phyloP scores from a whole-genome alignment of 2,329 filamentous ascomycete genomes.

The Fusarium hainanense region DNA sequence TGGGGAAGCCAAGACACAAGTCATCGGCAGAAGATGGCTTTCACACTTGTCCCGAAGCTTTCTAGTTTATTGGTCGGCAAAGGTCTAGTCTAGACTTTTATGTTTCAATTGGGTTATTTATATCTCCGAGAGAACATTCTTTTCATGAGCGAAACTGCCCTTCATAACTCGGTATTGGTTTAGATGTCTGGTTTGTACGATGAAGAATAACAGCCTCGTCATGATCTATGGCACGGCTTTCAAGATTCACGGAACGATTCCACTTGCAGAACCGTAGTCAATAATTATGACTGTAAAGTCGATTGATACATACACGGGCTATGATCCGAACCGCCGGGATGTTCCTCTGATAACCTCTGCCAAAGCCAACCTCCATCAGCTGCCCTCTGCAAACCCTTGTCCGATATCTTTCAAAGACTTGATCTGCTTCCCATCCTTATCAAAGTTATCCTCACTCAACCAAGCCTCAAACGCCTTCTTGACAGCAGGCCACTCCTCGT shows the following conservation, averaged over 20 bases:
- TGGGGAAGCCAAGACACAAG: neutral
- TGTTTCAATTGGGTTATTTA: neutral
- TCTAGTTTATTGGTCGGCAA: neutral
- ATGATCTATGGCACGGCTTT: neutral
- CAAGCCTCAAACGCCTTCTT: constrained; percentile 63
- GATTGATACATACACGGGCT: neutral
- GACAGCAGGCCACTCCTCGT: constrained; percentile 66
- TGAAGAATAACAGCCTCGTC: neutral
- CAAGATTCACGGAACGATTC: neutral
- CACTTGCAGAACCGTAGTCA: neutral
- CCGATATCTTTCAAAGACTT: constrained; percentile 54
- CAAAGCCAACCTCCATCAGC: neutral
- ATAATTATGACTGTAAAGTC: neutral
- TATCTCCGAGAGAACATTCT: neutral
- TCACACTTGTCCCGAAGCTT: neutral
- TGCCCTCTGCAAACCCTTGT: neutral
- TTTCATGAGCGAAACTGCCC: neutral
- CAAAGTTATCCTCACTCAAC: constrained; percentile 67
- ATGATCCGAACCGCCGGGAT: neutral
- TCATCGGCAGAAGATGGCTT: neutral
- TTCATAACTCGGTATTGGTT: neutral
- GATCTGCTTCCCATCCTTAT: constrained; percentile 63
- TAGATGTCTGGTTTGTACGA: neutral
- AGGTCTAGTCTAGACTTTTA: neutral
- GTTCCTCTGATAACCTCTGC: no score